Conservation (phyloP, 108 stramenopile species). For the Skeletonema menzelii region DNA sequence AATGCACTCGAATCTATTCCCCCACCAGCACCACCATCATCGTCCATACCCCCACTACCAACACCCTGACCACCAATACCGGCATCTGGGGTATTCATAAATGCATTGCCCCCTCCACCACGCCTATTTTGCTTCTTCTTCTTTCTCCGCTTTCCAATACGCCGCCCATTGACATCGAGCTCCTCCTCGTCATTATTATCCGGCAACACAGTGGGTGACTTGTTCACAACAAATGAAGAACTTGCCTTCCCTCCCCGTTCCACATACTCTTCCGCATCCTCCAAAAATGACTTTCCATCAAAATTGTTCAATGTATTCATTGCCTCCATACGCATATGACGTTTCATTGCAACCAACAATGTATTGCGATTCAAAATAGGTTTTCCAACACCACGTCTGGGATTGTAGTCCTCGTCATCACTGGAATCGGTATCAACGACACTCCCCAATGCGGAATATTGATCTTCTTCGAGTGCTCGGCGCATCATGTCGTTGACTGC, state of each 20-base stretch:
- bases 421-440: conserved; percentile 57
- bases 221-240: conserved; percentile 5
- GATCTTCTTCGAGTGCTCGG: conserved; percentile 81
- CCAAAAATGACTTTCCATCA: conserved; percentile 32
- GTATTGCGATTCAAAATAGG: conserved; percentile 50
- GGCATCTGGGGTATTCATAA: background rate
- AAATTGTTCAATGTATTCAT: conserved; percentile 35
- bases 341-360: conserved; percentile 24
- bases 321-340: conserved; percentile 37
- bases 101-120: conserved; percentile 8
- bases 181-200: conserved; percentile 17
- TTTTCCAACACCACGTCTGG: conserved; percentile 28
- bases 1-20: conserved; percentile 23
- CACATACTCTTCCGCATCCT: conserved; percentile 44
- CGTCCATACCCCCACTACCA: conserved; percentile 27
- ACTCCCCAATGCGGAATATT: conserved; percentile 75
- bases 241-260: conserved; percentile 4
- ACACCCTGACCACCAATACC: conserved; percentile 33
- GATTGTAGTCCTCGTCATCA: conserved; percentile 23
- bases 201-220: background rate
- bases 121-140: conserved; percentile 38
- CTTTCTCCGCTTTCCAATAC: conserved; percentile 38
- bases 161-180: conserved; percentile 28
- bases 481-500: conserved; percentile 88
- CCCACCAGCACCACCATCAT: conserved; percentile 21